A percentile compares a stretch with the other conserved stretches of the same genome.
Evolutionary conservation across 371 early-diverging fungal genomes (phyloP).

Genomic region (Mortierella sp.): DNA sequence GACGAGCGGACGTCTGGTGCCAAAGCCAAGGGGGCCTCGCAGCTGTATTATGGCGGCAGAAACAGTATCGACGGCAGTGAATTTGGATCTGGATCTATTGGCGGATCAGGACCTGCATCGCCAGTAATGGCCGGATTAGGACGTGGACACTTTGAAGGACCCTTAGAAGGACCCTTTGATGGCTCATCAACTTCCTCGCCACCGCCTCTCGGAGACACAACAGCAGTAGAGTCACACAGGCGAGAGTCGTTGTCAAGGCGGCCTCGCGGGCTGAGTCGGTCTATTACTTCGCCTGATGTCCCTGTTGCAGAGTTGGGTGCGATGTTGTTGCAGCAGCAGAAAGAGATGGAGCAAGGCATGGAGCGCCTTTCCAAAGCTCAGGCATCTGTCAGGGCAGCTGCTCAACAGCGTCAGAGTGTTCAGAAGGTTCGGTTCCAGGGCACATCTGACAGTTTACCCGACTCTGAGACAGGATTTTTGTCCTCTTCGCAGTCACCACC

Average conservation of each 20-base stretch:
- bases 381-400: conserved; percentile 35
- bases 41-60: conserved; percentile 27
- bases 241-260: conserved; percentile 38
- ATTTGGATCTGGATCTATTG: conserved; percentile 24
- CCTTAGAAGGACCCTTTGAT: conserved; percentile 21
- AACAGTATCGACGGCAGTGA: conserved; percentile 57
- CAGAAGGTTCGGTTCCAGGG: conserved; percentile 40
- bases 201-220: conserved; percentile 30
- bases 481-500: not conserved
- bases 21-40: conserved; percentile 28
- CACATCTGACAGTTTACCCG: not conserved
- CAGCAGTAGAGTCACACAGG: conserved; percentile 29
- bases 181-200: conserved; percentile 8
- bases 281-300: conserved; percentile 50
- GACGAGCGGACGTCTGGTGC: conserved; percentile 28
- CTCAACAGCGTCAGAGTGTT: conserved; percentile 35
- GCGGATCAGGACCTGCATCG: not conserved
- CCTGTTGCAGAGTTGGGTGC: conserved; percentile 52
- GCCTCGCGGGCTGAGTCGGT: conserved; percentile 44
- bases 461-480: not conserved
- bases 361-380: conserved; percentile 46
- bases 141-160: conserved; percentile 21
- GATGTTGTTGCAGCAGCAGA: conserved; percentile 44
- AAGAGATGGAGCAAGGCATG: conserved; percentile 51
- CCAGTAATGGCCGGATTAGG: not conserved